Evolutionary conservation across 306 rosid genomes (phyloP).

Genomic region (Coriaria nepalensis): DNA sequence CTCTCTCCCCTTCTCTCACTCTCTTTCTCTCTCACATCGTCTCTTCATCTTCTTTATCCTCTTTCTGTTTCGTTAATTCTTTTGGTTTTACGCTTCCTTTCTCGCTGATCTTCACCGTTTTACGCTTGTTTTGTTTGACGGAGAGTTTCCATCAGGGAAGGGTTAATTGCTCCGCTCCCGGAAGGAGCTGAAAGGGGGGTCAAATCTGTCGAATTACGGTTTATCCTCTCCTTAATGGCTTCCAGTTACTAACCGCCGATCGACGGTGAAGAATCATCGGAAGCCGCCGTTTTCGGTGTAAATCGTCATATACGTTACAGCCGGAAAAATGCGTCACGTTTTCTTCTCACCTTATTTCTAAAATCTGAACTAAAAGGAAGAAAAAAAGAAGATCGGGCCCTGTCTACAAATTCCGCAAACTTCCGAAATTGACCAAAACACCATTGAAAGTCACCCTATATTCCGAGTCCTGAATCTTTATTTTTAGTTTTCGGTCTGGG

Average conservation of each 20-base stretch:
- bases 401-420: not conserved
- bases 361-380: no score
- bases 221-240: not conserved
- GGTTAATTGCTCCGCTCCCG: no score
- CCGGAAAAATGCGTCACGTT: conserved; percentile 5
- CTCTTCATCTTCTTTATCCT: not conserved
- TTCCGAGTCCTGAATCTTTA: conserved; percentile 4
- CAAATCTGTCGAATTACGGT: not conserved
- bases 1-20: not conserved
- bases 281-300: not conserved
- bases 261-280: conserved; percentile 4
- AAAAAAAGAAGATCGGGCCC: no score
- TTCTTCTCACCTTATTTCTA: conserved; percentile 11
- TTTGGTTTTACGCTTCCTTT: not conserved
- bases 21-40: not conserved
- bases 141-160: not conserved
- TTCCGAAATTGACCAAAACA: conserved; percentile 4
- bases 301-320: not conserved
- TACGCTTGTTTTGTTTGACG: not conserved
- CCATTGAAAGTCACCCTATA: conserved; percentile 8
- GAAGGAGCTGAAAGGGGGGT: no score
- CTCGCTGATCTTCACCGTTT: conserved; percentile 4
- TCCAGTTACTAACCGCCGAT: not conserved
- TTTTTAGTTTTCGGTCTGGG: not conserved
- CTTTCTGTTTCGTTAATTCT: not conserved